Base-by-base conservation (phyloP, 306 rosid genomes). In the Quercus wislizeni region DNA sequence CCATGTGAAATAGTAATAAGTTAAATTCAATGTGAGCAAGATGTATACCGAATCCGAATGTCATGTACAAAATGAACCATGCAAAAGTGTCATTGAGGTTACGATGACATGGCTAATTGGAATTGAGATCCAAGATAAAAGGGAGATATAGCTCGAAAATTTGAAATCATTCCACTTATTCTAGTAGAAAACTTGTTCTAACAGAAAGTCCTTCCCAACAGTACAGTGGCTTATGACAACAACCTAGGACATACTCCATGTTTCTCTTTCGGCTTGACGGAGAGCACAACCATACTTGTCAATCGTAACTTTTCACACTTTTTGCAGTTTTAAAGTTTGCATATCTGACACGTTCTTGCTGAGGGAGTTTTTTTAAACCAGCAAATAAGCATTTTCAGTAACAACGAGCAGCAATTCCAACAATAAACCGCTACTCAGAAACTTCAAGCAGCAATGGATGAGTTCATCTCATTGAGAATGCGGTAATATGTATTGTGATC, bases 381-480 rank as follows among this genome's bases (percentile, higher is more conserved):
- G 64, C 25, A 20, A 9, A 20, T 20, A 58, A 8, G 27, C 27
- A 58, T 3, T 58, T 58, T 7, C 46, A 5, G 23, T 56, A 56
- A 18, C 15, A 20, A 20, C 0, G 14, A n/a, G 19, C 51, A 21
- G n/a, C 33, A 52, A 18, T 15, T 33, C 49, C 49, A 28, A 30
- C n/a, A 58, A 17, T 6, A 61, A 21, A 12, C 27, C 23, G 0
- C 17, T 25, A 31, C 35, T 51, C 33, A 74, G 28, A 55, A 76
- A 76, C 70, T 81, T 91, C 86, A 91, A 77, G 78, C 94, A 68
- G 91, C 78, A 31, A 79, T n/a, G 58, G 94, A 81, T 2, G 93
- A 74, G 86, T 75, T 91, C 91, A 92, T 87, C 84, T 93, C 94
- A 59, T 78, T 87, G 78, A 96, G 96, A 74, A 93, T 90, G 72